Conservation (phyloP, 2,329 filamentous ascomycete species). For the Trichoderma asperellum region DNA sequence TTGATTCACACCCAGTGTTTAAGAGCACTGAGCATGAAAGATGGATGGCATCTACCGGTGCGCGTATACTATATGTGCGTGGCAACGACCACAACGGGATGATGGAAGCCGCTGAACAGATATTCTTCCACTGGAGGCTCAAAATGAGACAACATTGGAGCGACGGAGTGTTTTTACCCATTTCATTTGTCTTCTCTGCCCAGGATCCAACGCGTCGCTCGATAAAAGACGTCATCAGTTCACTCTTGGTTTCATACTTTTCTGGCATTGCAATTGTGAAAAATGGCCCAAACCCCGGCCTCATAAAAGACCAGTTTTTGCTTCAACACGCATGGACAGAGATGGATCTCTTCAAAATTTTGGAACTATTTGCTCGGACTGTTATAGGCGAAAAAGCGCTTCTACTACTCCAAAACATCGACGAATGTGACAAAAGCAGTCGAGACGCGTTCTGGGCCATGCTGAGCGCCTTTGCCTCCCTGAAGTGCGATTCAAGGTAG, state of each 20-base stretch:
- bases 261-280: too few species aligned
- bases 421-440: background rate
- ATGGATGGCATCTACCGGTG: background rate
- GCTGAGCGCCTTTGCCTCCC: background rate
- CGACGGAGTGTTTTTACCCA: background rate
- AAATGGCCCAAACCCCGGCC: too few species aligned
- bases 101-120: background rate
- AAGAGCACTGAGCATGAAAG: background rate
- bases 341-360: slow-evolving; percentile 1
- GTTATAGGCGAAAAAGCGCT: background rate
- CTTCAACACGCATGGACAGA: slow-evolving; percentile 1
- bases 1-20: background rate
- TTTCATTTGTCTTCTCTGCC: background rate
- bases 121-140: background rate
- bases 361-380: background rate
- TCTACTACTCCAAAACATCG: background rate
- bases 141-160: background rate
- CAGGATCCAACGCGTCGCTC: background rate
- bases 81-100: background rate
- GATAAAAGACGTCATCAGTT: background rate
- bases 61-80: background rate
- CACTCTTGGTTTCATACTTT: background rate
- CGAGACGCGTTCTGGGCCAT: background rate
- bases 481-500: background rate
- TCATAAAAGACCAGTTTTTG: background rate